Evolutionary conservation across 2,329 filamentous ascomycete genomes (phyloP).

Genomic region (Pestalotiopsis sp.): DNA sequence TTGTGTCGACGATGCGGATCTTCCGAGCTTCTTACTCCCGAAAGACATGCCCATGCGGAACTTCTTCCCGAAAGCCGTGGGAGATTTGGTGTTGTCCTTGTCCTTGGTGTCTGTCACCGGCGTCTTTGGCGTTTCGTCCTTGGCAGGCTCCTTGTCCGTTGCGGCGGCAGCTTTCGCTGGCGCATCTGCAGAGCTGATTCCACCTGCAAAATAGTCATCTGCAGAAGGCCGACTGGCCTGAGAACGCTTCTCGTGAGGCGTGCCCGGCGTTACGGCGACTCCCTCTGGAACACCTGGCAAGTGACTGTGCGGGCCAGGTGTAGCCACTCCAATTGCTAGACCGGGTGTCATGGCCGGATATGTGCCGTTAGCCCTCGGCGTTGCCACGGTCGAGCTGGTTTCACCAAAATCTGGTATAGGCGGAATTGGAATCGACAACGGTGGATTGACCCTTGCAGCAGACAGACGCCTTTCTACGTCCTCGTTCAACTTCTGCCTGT

Average conservation of each 20-base stretch:
- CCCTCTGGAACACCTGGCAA: conserved; percentile 55
- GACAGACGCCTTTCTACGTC: conserved; percentile 61
- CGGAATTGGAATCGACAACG: conserved; percentile 59
- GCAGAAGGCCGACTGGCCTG: conserved; percentile 63
- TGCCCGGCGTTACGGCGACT: conserved; percentile 39
- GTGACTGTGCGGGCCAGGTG: conserved; percentile 51
- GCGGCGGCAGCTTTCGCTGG: conserved; percentile 50
- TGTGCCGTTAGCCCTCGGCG: conserved; percentile 68
- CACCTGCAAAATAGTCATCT: conserved; percentile 79
- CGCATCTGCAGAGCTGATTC: conserved; percentile 51
- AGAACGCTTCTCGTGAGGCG: conserved; percentile 57
- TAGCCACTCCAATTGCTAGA: conserved; percentile 77
- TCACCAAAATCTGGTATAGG: conserved; percentile 40
- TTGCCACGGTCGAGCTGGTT: conserved; percentile 53
- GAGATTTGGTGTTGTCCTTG: conserved; percentile 58
- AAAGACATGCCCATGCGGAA: conserved; percentile 57
- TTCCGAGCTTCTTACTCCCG: conserved; percentile 80
- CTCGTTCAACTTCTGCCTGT: conserved; percentile 71
- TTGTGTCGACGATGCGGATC: conserved; percentile 66
- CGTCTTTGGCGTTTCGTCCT: conserved; percentile 45
- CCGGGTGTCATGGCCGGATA: conserved; percentile 73
- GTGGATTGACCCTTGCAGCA: conserved; percentile 59
- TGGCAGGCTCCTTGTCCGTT: conserved; percentile 42
- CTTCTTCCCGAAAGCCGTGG: conserved; percentile 47
- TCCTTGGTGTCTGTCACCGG: conserved; percentile 59